Conservation (phyloP, 176 grass and related monocot species). For the Musa troglodytarum region DNA sequence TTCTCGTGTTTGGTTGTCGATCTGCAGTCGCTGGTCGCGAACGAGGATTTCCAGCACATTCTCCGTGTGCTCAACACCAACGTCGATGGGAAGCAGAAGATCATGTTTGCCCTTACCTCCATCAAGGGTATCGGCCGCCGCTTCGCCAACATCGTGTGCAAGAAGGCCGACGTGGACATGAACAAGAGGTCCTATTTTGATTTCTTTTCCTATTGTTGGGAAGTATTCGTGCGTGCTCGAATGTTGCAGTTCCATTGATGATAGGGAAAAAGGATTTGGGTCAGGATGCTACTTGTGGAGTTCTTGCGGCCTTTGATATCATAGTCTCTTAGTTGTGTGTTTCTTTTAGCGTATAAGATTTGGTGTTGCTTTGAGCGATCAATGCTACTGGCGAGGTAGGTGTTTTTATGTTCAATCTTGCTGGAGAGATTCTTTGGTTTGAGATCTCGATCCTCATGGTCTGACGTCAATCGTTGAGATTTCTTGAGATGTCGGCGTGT, state of each 20-base stretch:
- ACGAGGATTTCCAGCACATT: constrained; percentile 14
- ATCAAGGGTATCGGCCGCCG: constrained; percentile 14
- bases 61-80: constrained; percentile 15
- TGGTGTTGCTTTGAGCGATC: background rate
- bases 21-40: constrained; percentile 3
- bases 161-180: constrained; percentile 15
- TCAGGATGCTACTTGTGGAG: background rate
- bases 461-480: background rate
- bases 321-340: too few species aligned
- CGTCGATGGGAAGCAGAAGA: constrained; percentile 18
- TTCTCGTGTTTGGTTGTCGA: background rate
- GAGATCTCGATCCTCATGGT: too few species aligned
- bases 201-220: background rate
- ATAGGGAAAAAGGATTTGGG: background rate
- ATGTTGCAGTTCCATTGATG: background rate
- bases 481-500: background rate
- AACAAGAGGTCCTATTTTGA: constrained; percentile 5
- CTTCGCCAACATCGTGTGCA: constrained; percentile 9
- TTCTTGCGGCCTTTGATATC: too few species aligned
- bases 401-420: background rate
- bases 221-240: background rate
- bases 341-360: background rate
- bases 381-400: background rate
- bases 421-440: background rate
- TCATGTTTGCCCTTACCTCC: constrained; percentile 13